Conservation (phyloP, 495 filamentous ascomycete species). For the Podospora tetraspora region DNA sequence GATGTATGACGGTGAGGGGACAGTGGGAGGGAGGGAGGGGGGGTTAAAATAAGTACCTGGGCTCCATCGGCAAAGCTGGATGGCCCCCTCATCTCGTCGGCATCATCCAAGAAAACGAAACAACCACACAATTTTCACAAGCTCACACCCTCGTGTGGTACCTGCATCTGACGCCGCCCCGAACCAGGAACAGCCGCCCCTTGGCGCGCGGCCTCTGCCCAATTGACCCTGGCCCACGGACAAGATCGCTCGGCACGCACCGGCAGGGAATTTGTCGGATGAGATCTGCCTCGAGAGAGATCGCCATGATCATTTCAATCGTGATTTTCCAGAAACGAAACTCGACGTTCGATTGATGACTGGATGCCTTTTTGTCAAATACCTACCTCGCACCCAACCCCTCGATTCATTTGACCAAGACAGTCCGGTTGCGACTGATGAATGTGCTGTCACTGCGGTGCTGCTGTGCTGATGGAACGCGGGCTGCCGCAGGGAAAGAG, state of each 20-base stretch:
- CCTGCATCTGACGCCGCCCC: slow-evolving; percentile 9
- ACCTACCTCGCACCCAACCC: too few relatives aligned
- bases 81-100: background rate
- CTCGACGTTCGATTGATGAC: too few relatives aligned
- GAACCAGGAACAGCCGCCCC: background rate
- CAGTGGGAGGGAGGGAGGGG: too few relatives aligned
- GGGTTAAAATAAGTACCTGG: too few relatives aligned
- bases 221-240: background rate
- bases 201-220: background rate
- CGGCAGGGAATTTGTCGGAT: background rate
- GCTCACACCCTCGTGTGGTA: background rate
- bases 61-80: too few relatives aligned
- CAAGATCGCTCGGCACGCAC: background rate
- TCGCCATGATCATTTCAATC: background rate
- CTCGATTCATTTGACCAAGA: background rate
- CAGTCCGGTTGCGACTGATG: background rate
- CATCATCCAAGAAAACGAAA: background rate
- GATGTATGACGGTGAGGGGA: too few relatives aligned
- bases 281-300: background rate
- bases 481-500: background rate
- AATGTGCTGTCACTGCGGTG: background rate
- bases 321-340: too few relatives aligned
- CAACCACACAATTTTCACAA: background rate
- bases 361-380: too few relatives aligned
- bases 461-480: background rate